Conservation (phyloP, 2,329 filamentous ascomycete genomes). For the Lachnellula cervina region DNA sequence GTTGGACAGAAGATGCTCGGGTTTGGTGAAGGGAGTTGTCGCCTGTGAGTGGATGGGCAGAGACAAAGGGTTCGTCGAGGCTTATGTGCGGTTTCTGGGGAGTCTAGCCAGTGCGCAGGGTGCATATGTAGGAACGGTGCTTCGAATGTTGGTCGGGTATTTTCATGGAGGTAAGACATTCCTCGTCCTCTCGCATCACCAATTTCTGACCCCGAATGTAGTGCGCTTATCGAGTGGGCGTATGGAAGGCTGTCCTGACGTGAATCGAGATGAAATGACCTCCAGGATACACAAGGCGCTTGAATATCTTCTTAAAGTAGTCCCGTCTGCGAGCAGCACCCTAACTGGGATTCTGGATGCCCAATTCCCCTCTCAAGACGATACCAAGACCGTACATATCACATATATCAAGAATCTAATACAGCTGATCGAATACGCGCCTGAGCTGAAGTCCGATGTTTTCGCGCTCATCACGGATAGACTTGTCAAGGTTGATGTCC, state of each 20-base stretch:
- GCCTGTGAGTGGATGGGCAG: conserved; percentile 60
- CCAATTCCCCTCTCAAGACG: conserved; percentile 72
- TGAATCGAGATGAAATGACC: conserved; percentile 58
- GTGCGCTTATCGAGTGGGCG: conserved; percentile 35
- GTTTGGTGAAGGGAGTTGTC: conserved; percentile 55
- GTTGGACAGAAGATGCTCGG: conserved; percentile 54
- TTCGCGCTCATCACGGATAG: conserved; percentile 79
- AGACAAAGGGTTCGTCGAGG: conserved; percentile 59
- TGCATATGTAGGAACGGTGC: conserved; percentile 66
- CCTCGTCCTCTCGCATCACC: conserved; percentile 15
- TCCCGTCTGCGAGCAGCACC: conserved; percentile 70
- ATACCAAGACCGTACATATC: conserved; percentile 73
- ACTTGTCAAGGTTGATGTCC: conserved; percentile 89
- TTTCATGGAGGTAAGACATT: conserved; percentile 52
- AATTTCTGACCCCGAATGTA: conserved; percentile 35
- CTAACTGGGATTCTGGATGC: conserved; percentile 61
- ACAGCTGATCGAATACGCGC: conserved; percentile 69
- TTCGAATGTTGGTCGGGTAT: conserved; percentile 76
- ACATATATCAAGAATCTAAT: conserved; percentile 86
- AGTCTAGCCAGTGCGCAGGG: conserved; percentile 79
- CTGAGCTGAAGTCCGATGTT: conserved; percentile 73
- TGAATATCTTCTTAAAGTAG: conserved; percentile 70
- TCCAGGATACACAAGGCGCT: conserved; percentile 71
- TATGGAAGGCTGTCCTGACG: conserved; percentile 48
- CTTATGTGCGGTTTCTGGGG: conserved; percentile 63